Evolutionary conservation across 768 basidiomycete genomes (phyloP).

Genomic region (Collybiopsis confluens): DNA sequence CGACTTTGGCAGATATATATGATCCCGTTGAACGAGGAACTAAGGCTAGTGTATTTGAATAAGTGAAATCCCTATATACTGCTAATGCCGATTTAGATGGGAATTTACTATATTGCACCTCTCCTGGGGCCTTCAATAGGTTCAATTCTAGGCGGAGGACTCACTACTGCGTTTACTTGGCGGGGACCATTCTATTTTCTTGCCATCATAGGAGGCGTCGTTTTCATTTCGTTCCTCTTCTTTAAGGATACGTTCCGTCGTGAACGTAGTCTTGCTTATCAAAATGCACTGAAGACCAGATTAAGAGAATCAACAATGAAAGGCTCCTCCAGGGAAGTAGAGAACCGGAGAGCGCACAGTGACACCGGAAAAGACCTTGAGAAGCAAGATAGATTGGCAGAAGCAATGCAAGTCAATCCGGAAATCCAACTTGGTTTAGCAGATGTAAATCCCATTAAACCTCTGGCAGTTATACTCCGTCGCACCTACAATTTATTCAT

Average conservation of each 20-base stretch:
- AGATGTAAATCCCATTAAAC: slow-evolving; percentile 74
- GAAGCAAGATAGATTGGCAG: slow-evolving; percentile 10
- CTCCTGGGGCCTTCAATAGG: slow-evolving; percentile 73
- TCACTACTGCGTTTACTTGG: slow-evolving; percentile 72
- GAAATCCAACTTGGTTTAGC: slow-evolving; percentile 52
- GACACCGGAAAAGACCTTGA: slow-evolving; percentile 13
- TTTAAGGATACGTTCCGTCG: slow-evolving; percentile 82
- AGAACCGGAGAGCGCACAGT: slow-evolving; percentile 15
- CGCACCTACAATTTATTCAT: slow-evolving; percentile 66
- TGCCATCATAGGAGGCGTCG: slow-evolving; percentile 52
- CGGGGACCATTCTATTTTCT: slow-evolving; percentile 83
- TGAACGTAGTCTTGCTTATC: slow-evolving; percentile 80
- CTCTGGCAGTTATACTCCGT: slow-evolving; percentile 53
- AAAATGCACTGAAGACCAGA: slow-evolving; percentile 52
- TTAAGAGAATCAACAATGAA: slow-evolving; percentile 17
- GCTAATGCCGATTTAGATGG: slow-evolving; percentile 42
- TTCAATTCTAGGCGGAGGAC: slow-evolving; percentile 64
- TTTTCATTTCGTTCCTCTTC: slow-evolving; percentile 53
- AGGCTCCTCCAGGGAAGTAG: slow-evolving; percentile 19
- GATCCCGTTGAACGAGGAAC: slow-evolving; percentile 71
- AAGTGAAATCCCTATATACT: not conserved
- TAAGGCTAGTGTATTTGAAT: slow-evolving; percentile 28
- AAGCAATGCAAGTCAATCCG: slow-evolving; percentile 8
- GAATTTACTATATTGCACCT: slow-evolving; percentile 76
- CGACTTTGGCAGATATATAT: slow-evolving; percentile 75